phyloP scores from a whole-genome alignment of 2,329 filamentous ascomycete genomes.

The Penicillium sp. region DNA sequence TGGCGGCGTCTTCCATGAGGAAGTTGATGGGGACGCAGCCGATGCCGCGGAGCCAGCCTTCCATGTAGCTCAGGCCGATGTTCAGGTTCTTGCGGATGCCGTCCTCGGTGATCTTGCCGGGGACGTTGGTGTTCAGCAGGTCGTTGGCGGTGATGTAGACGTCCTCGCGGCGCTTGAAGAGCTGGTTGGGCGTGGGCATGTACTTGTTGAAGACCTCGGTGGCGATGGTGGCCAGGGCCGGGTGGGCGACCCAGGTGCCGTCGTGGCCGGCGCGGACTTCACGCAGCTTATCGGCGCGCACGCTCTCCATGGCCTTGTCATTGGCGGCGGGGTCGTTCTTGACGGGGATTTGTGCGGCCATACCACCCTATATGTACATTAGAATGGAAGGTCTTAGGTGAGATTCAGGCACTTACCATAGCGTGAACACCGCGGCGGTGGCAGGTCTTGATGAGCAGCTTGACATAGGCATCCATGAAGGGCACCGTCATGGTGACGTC shows the following conservation, averaged over 20 bases:
- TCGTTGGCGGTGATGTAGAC: conserved; percentile 81
- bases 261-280: conserved; percentile 95
- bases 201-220: conserved; percentile 93
- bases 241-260: conserved; percentile 96
- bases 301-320: conserved; percentile 86
- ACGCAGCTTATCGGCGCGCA: conserved; percentile 91
- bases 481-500: conserved; percentile 95
- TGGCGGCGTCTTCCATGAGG: conserved; percentile 97
- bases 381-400: not conserved
- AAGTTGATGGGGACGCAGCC: conserved; percentile 98
- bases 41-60: conserved; percentile 90
- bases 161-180: conserved; percentile 84
- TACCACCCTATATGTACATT: conserved; percentile 57
- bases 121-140: conserved; percentile 96
- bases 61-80: conserved; percentile 97
- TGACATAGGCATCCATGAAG: conserved; percentile 97
- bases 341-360: conserved; percentile 98
- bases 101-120: conserved; percentile 82
- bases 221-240: conserved; percentile 80
- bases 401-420: conserved; percentile 53
- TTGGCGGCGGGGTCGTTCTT: conserved; percentile 90
- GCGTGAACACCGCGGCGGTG: conserved; percentile 95
- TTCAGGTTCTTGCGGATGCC: conserved; percentile 97
- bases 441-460: conserved; percentile 96
- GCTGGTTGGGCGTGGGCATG: conserved; percentile 98